A percentile compares a stretch with the other conserved stretches of the same genome.
Conservation (phyloP, 768 basidiomycete species). For the Boletus subcaerulescens region DNA sequence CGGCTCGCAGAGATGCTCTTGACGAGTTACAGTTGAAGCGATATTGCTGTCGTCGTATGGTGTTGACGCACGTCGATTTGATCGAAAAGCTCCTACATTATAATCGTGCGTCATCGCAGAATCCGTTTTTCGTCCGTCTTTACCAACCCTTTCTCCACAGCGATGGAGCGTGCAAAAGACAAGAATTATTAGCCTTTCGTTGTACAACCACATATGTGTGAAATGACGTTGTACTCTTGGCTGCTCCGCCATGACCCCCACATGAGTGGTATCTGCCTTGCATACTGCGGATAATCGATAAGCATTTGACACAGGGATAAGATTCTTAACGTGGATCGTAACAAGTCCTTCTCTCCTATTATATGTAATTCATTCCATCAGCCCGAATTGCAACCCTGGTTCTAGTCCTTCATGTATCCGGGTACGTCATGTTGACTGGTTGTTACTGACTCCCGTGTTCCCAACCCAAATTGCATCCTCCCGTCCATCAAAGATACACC, state of each 20-base stretch:
- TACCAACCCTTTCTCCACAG: conserved; percentile 10
- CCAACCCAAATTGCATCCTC: background rate
- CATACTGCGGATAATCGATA: too few species aligned
- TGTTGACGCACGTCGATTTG: conserved; percentile 94
- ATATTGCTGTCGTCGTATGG: conserved; percentile 97
- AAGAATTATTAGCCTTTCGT: conserved; percentile 13
- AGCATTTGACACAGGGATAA: background rate
- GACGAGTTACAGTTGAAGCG: conserved; percentile 87
- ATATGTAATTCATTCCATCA: background rate
- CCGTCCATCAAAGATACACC: conserved; percentile 2
- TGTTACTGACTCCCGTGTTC: background rate
- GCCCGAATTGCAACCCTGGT: background rate
- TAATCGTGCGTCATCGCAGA: conserved; percentile 64
- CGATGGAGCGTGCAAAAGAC: conserved; percentile 34
- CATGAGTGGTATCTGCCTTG: too few species aligned
- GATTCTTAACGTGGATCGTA: background rate
- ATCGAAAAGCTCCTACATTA: conserved; percentile 97
- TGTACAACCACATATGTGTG: background rate
- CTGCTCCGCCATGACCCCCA: too few species aligned
- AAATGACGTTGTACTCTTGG: background rate
- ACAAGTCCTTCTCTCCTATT: too few species aligned
- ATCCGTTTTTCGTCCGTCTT: background rate
- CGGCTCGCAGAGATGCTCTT: conserved; percentile 68
- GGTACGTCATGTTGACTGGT: background rate
- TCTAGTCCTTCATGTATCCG: background rate